Percentiles rank a stretch among this genome's conserved stretches.
Evolutionary conservation across 2,329 filamentous ascomycete genomes (phyloP).

Genomic region (Aspergillus sp.): DNA sequence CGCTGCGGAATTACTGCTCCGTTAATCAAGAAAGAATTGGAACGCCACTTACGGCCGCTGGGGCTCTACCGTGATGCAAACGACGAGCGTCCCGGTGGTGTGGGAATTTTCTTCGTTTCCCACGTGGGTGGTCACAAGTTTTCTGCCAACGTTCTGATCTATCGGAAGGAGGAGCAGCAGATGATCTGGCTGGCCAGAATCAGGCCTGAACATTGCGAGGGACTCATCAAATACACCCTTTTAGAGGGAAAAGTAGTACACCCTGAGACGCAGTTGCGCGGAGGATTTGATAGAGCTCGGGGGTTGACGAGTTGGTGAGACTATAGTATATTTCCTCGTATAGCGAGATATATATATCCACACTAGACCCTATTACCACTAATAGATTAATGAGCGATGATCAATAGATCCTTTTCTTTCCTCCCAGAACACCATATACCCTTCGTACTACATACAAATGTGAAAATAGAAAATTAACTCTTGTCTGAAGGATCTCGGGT

Average conservation of each 20-base stretch:
- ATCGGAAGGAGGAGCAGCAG: conserved; percentile 57
- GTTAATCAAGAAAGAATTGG: conserved; percentile 75
- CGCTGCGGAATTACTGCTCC: conserved; percentile 89
- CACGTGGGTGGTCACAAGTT: conserved; percentile 96
- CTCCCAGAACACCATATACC: no score
- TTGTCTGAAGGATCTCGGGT: no score
- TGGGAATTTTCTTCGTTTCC: conserved; percentile 87
- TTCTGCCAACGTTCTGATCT: conserved; percentile 85
- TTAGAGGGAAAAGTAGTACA: conserved; percentile 88
- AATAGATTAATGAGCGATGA: not conserved
- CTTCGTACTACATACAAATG: no score
- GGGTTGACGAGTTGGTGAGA: conserved; percentile 66
- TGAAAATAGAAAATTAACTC: no score
- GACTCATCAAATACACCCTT: conserved; percentile 80
- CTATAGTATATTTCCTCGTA: not conserved
- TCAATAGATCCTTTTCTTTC: not conserved
- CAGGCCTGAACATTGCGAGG: conserved; percentile 83
- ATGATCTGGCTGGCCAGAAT: conserved; percentile 85
- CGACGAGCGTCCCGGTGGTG: conserved; percentile 79
- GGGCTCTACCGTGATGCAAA: conserved; percentile 78
- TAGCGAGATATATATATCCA: not conserved
- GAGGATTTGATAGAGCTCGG: conserved; percentile 76
- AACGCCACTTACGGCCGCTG: conserved; percentile 76
- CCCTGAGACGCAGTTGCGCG: conserved; percentile 76
- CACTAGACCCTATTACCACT: not conserved